Evolutionary conservation across 441 rosid genomes (phyloP).

Genomic region (Brassica balearica): DNA sequence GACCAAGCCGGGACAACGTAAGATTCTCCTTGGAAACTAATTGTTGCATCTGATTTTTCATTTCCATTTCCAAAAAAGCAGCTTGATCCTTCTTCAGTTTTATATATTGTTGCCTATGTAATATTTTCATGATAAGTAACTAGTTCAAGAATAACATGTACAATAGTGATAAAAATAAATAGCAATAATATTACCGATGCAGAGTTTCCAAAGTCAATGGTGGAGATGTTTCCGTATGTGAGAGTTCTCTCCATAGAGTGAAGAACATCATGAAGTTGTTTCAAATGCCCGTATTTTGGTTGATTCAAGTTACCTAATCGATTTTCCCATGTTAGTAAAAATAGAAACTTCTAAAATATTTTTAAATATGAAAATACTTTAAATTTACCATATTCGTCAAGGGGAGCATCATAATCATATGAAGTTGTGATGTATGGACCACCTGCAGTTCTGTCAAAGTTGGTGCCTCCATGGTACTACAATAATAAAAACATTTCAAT

Average conservation of each 20-base stretch:
- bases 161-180: background rate
- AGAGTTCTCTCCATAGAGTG: conserved; percentile 58
- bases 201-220: conserved; percentile 45
- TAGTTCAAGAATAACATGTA: background rate
- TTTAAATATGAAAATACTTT: too few relatives aligned
- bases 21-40: conserved; percentile 46
- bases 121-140: background rate
- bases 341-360: too few relatives aligned
- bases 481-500: too few relatives aligned
- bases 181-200: conserved; percentile 39
- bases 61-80: conserved; percentile 66
- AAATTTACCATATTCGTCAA: too few relatives aligned
- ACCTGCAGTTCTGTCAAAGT: conserved; percentile 68
- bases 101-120: conserved; percentile 50
- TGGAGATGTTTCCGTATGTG: conserved; percentile 50
- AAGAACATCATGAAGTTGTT: conserved; percentile 57
- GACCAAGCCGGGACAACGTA: conserved; percentile 69
- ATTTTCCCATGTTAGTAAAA: conserved; percentile 57
- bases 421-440: conserved; percentile 73
- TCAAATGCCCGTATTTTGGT: conserved; percentile 79
- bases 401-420: conserved; percentile 64
- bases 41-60: conserved; percentile 40
- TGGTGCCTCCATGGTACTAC: conserved; percentile 89
- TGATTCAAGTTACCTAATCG: conserved; percentile 44
- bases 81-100: conserved; percentile 51